These are phyloP conservation scores for Phytophthora melonis DNA, from an alignment of 352 stramenopile genomes.

Conservation along the genomic window DNA sequence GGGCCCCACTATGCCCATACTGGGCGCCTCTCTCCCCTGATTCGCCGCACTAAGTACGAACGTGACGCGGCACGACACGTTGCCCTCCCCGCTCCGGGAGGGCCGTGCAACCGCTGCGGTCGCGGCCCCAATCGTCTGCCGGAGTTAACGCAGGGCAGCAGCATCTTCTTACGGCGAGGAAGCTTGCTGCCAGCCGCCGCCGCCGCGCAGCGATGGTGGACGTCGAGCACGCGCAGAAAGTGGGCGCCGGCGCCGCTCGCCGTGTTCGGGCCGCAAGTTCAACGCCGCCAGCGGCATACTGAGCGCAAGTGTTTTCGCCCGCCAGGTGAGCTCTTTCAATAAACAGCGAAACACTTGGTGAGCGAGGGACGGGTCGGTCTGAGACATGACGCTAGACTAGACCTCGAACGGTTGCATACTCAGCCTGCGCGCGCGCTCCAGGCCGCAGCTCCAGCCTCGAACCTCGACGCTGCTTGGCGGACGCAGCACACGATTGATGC, in stretches of 20 bases:
- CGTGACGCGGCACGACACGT: background rate
- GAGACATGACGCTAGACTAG: conserved; percentile 26
- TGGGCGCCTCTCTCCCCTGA: conserved; percentile 19
- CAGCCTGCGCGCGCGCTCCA: background rate
- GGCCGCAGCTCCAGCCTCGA: background rate
- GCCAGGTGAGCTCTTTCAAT: background rate
- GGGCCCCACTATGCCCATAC: conserved; percentile 7
- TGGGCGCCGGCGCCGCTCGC: conserved; percentile 7
- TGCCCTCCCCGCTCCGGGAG: background rate
- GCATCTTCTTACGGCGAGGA: background rate
- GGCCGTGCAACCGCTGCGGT: no score
- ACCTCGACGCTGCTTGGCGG: background rate
- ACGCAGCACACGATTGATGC: background rate
- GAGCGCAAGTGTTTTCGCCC: conserved; percentile 14
- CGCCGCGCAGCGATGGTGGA: background rate
- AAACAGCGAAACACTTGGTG: conserved; percentile 11
- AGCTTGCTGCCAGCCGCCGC: background rate
- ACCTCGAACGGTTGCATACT: conserved; percentile 16
- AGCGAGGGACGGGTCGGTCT: conserved; percentile 11
- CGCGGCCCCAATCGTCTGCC: background rate
- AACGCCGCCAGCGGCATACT: conserved; percentile 17
- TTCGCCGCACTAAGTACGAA: background rate
- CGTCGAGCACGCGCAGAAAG: conserved; percentile 10
- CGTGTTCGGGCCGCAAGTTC: conserved; percentile 26
- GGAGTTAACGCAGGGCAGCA: background rate